Conservation (phyloP, 2,329 filamentous ascomycete species). For the Arthrobotrys sinensis region DNA sequence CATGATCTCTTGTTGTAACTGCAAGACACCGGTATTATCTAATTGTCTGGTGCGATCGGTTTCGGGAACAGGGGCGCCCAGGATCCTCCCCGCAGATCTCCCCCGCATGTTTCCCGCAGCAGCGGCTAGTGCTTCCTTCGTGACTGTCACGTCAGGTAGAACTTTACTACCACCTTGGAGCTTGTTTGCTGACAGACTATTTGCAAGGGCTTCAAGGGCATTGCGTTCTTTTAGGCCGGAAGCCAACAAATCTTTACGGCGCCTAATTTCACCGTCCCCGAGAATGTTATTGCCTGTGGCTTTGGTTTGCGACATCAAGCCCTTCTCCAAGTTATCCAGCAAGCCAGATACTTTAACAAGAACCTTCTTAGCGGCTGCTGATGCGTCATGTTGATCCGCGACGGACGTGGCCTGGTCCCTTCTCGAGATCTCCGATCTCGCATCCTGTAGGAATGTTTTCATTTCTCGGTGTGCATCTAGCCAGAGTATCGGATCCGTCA, state of each 20-base stretch:
- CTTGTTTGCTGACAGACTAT: slow-evolving; percentile 73
- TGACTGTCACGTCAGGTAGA: slow-evolving; percentile 16
- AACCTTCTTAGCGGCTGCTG: slow-evolving; percentile 81
- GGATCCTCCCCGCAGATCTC: slow-evolving; percentile 74
- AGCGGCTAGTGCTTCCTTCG: slow-evolving; percentile 63
- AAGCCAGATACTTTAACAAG: slow-evolving; percentile 79
- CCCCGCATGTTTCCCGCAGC: slow-evolving; percentile 52
- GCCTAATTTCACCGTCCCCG: slow-evolving; percentile 76
- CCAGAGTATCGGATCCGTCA: slow-evolving; percentile 79
- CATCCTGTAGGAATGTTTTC: slow-evolving; percentile 79
- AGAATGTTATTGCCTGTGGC: slow-evolving; percentile 23
- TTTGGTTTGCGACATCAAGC: slow-evolving; percentile 27
- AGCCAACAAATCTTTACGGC: slow-evolving; percentile 79
- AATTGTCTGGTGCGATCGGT: slow-evolving; percentile 82
- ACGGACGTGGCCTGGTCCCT: slow-evolving; percentile 75
- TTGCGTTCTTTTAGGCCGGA: slow-evolving; percentile 81
- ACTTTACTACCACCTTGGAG: slow-evolving; percentile 65
- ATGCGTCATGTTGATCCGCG: slow-evolving; percentile 75
- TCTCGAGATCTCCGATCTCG: slow-evolving; percentile 76
- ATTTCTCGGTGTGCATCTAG: slow-evolving; percentile 82
- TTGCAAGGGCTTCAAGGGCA: slow-evolving; percentile 80
- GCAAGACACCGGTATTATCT: slow-evolving; percentile 81
- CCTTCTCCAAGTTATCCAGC: slow-evolving; percentile 67
- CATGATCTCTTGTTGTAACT: slow-evolving; percentile 82
- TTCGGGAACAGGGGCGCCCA: slow-evolving; percentile 81